Base-by-base conservation (phyloP, 2,329 filamentous ascomycete genomes). In the Dryadomyces quercus-mongolicae region DNA sequence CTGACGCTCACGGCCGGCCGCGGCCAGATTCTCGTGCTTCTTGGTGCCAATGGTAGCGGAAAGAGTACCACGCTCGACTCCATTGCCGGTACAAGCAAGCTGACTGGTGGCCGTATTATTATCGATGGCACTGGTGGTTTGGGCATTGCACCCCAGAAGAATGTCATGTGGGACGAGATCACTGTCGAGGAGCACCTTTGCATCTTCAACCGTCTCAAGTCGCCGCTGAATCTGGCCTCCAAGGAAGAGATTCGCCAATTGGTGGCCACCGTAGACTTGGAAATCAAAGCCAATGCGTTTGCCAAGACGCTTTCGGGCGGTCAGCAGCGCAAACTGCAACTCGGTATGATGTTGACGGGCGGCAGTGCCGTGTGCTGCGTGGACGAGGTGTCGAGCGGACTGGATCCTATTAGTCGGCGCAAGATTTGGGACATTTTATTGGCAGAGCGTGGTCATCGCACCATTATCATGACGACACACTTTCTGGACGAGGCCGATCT, bases 341-440 rank as follows among this genome's bases (percentile, higher is more conserved):
- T 96, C 2, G 90, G 89, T 5, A 92, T 95, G 82, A 95, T 95
- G 89, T 82, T 96, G 61, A 94, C 88, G 3, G 91, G 92, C 57
- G 90, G 89, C 12, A 92, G 86, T 58, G 82, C 82, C 22, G 84
- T 96, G 0, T 95, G 91, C 69, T 93, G 89, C 62, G 82, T 96
- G 6, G 91, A 96, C 61, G 92, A 96, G 67, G 89, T 95, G 15
- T 91, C 86, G 43, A 90, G 85, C 56, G 92, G 91, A 15, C 76
- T 96, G 20, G 91, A 96, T 64, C 90, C 92, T 0, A 72, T 96
- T 1, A 91, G 86, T 20, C 77, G 92, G 54, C 75, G 90, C 31
- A 95, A 95, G 70, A 88, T 96, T 22, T 96, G 91, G 91, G 89
- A 95, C 61, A 96, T 96, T 56, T 73, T 96, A 21, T 74, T 95